Conservation (phyloP, 2,329 filamentous ascomycete genomes). For the Arthrobotrys megalospora region DNA sequence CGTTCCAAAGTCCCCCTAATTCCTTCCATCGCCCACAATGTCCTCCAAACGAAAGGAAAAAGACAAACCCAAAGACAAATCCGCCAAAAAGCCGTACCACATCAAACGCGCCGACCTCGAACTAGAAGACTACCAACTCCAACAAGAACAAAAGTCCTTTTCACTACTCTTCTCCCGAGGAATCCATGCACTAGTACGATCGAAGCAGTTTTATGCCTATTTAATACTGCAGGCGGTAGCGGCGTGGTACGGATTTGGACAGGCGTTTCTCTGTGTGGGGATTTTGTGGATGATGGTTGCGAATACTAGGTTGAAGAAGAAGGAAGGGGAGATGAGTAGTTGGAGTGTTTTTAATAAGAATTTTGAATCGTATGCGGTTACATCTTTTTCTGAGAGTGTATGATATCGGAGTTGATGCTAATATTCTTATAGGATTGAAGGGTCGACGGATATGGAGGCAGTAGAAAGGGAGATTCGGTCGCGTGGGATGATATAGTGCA, state of each 20-base stretch:
- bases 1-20: not conserved
- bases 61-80: constrained; percentile 62
- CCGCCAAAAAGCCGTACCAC: constrained; percentile 65
- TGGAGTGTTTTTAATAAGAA: constrained; percentile 65
- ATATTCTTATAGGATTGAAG: constrained; percentile 63
- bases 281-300: constrained; percentile 66
- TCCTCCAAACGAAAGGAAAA: constrained; percentile 40
- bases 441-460: constrained; percentile 64
- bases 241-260: constrained; percentile 64
- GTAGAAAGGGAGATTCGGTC: constrained; percentile 64
- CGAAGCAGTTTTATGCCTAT: constrained; percentile 65
- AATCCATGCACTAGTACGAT: constrained; percentile 62
- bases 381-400: not conserved
- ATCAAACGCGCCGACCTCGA: constrained; percentile 65
- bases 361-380: constrained; percentile 64
- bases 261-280: constrained; percentile 65
- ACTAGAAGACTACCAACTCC: constrained; percentile 65
- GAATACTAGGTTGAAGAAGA: constrained; percentile 64
- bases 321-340: constrained; percentile 65
- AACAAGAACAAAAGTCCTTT: constrained; percentile 64
- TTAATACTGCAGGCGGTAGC: constrained; percentile 64
- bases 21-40: constrained; percentile 13
- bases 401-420: constrained; percentile 1
- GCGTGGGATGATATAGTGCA: constrained; percentile 58
- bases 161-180: constrained; percentile 63